A percentile compares a stretch with the other conserved stretches of the same genome.
phyloP scores from a whole-genome alignment of 352 stramenopile genomes.

The Pythium volutum region DNA sequence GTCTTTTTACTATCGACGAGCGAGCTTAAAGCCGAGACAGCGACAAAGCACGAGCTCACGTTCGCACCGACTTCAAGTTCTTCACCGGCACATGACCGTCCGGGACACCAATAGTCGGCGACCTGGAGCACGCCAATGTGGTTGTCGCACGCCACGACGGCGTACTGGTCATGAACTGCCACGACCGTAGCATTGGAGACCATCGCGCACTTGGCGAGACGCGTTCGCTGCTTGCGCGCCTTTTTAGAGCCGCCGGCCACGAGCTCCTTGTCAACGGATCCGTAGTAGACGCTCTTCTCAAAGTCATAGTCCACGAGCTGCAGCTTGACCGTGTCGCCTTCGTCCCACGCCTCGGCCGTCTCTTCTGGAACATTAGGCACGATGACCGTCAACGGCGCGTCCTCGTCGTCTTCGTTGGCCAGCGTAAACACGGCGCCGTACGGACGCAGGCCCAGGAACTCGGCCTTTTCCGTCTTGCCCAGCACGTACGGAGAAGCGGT shows the following conservation, averaged over 20 bases:
- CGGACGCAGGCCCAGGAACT: slow-evolving; percentile 80
- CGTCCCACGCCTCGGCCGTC: slow-evolving; percentile 39
- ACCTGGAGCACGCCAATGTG: slow-evolving; percentile 69
- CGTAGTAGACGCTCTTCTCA: slow-evolving; percentile 83
- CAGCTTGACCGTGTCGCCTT: slow-evolving; percentile 70
- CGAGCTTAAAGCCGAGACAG: slow-evolving; percentile 39
- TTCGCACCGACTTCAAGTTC: slow-evolving; percentile 50
- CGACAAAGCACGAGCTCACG: slow-evolving; percentile 37
- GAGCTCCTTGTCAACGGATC: slow-evolving; percentile 36
- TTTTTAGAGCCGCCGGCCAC: slow-evolving; percentile 68
- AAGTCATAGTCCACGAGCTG: slow-evolving; percentile 84
- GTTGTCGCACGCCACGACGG: slow-evolving; percentile 53
- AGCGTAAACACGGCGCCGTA: slow-evolving; percentile 86
- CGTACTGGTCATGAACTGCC: slow-evolving; percentile 56
- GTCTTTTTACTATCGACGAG: slow-evolving; percentile 35
- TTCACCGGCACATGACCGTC: slow-evolving; percentile 43
- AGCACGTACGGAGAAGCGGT: slow-evolving; percentile 40
- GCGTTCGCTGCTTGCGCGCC: slow-evolving; percentile 57
- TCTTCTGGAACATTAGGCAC: slow-evolving; percentile 41
- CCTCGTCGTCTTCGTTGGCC: slow-evolving; percentile 59
- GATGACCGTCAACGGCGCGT: slow-evolving; percentile 65
- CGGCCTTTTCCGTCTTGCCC: slow-evolving; percentile 74
- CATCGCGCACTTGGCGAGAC: slow-evolving; percentile 42
- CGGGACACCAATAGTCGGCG: slow-evolving; percentile 76
- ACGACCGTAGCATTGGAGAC: slow-evolving; percentile 40